Conservation (phyloP, 805 yeast genomes). For the Candida germanica region DNA sequence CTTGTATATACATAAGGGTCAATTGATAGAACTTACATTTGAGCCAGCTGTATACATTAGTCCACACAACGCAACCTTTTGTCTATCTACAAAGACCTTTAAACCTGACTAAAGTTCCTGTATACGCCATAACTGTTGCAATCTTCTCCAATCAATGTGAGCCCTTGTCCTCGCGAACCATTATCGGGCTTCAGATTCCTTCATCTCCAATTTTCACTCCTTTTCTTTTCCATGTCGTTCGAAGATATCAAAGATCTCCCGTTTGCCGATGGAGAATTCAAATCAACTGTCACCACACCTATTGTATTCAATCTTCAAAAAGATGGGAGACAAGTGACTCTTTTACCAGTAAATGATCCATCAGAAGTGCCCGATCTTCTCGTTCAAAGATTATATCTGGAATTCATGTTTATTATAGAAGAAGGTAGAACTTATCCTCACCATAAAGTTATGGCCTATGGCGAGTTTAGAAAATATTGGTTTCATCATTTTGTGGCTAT, state of each 20-base stretch:
- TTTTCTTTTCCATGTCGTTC: no score
- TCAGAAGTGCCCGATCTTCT: conserved; percentile 50
- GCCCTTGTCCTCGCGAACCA: no score
- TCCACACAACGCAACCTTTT: no score
- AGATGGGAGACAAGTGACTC: conserved; percentile 45
- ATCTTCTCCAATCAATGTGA: no score
- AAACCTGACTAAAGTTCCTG: no score
- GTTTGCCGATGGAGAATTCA: conserved; percentile 29
- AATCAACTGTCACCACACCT: conserved; percentile 29
- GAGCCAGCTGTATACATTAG: no score
- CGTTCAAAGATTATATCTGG: conserved; percentile 42
- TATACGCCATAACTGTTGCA: no score
- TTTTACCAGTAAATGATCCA: conserved; percentile 54
- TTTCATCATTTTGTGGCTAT: conserved; percentile 64
- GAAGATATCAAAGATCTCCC: conserved; percentile 24
- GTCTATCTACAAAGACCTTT: no score
- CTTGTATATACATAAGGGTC: no score
- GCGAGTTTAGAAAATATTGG: conserved; percentile 65
- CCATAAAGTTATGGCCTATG: conserved; percentile 31
- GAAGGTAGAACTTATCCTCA: conserved; percentile 78
- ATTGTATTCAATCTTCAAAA: conserved; percentile 38
- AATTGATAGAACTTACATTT: no score
- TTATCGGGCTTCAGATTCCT: no score
- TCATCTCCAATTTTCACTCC: no score
- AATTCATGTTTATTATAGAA: conserved; percentile 64